Percentiles rank a stretch among this genome's conserved stretches.
Conservation (phyloP, 1,284 basidiomycete genomes). For the Testicularia cyperi region DNA sequence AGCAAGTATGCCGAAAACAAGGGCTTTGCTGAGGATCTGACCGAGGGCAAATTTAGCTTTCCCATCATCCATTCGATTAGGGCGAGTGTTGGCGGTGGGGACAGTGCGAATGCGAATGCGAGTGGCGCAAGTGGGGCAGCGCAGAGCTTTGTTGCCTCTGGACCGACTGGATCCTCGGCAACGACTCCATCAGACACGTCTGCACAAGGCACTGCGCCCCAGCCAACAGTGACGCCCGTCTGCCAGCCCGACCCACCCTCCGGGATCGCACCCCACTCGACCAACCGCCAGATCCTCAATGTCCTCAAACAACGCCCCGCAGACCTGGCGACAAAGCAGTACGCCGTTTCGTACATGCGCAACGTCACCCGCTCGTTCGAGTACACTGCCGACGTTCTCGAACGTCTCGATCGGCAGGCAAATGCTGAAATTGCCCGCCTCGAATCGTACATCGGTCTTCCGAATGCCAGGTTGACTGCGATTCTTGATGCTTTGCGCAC, state of each 20-base stretch:
- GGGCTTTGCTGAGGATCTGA: constrained; percentile 90
- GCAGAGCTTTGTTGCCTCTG: too few relatives aligned
- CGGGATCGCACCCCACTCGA: too few relatives aligned
- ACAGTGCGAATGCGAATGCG: too few relatives aligned
- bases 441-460: constrained; percentile 12
- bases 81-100: constrained; percentile 11
- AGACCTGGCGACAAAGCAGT: constrained; percentile 50
- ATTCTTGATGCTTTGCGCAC: constrained; percentile 40
- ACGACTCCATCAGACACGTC: background rate
- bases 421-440: constrained; percentile 33
- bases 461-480: constrained; percentile 29
- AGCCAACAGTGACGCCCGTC: too few relatives aligned
- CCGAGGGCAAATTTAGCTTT: constrained; percentile 95
- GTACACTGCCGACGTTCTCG: constrained; percentile 53
- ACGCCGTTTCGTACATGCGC: constrained; percentile 55
- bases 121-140: too few relatives aligned
- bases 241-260: too few relatives aligned
- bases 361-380: constrained; percentile 49
- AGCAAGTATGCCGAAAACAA: constrained; percentile 84
- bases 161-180: too few relatives aligned
- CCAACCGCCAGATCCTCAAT: constrained; percentile 50
- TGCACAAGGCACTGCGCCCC: too few relatives aligned
- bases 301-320: constrained; percentile 53
- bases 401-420: constrained; percentile 40
- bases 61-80: constrained; percentile 86